Evolutionary conservation across 345 rosid genomes (phyloP), one percentile per base, ranked within the genome.

Genomic region (Rubroshorea leprosula): DNA sequence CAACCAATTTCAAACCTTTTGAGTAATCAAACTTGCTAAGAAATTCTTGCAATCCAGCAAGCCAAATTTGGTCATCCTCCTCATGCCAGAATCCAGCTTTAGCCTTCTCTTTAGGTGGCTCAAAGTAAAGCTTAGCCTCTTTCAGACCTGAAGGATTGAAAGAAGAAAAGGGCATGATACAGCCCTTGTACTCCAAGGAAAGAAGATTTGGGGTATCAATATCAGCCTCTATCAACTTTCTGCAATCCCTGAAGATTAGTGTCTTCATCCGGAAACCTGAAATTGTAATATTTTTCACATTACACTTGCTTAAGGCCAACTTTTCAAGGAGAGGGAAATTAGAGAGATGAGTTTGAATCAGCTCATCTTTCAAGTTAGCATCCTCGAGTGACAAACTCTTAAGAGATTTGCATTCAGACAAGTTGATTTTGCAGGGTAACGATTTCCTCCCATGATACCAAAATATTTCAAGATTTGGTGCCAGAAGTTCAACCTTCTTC

Each of bases 181-280:
- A 49, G 44, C 76, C 78, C 60, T 50, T 72, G 39, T 64, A 77
- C 60, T 74, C 74, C 2, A 77, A 71, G 2, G 68, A 68, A 14
- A 54, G 46, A 48, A 77, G 82, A 65, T 71, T 77, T 5, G 61
- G 76, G 35, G 70, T 19, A 52, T 65, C 60, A 21, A 71, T 64
- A 26, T 65, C 62, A 43, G 69, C 72, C 31, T 59, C 72, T 19
- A 5, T 5, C 19, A 77, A 53, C 19, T 13, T 16, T 45, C 27
- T 57, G 48, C 72, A 74, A 16, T 54, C 69, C 56, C 74, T 68
- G 45, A 77, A 41, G 23, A 39, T 35, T 35, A 77, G 52, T 19
- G 23, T 52, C 56, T 60, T 68, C 1, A 71, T 72, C 35, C 48
- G 51, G 44, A 17, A 26, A 46, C 63, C 65, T 43, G 62, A 48